phyloP scores from a whole-genome alignment of 2,329 filamentous ascomycete species.

The Apiospora saccharicola region DNA sequence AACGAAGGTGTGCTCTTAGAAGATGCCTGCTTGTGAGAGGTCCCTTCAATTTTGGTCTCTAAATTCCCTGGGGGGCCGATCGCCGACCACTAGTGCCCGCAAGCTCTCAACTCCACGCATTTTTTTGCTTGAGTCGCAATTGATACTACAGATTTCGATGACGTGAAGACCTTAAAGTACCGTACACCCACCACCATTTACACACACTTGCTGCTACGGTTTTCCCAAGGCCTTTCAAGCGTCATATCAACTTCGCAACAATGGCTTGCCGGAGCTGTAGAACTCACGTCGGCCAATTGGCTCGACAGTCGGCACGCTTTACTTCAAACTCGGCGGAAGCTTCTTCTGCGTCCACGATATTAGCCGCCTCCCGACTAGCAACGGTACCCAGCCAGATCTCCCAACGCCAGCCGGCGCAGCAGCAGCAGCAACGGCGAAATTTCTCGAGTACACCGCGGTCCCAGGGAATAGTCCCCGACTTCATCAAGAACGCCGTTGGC shows the following conservation, averaged over 20 bases:
- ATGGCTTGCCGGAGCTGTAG: slow-evolving; percentile 61
- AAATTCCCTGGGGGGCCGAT: slow-evolving; percentile 24
- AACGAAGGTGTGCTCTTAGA: not conserved
- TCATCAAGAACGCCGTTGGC: slow-evolving; percentile 42
- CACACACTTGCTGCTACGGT: not conserved
- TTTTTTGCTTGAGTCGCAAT: slow-evolving; percentile 26
- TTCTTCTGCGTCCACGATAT: slow-evolving; percentile 23
- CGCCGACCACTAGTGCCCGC: slow-evolving; percentile 8
- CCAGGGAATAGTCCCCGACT: slow-evolving; percentile 35
- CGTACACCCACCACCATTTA: slow-evolving; percentile 5
- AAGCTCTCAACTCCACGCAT: slow-evolving; percentile 19
- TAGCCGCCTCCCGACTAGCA: slow-evolving; percentile 13
- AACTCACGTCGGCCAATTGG: slow-evolving; percentile 47
- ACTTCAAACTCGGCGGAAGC: slow-evolving; percentile 33
- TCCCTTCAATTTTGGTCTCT: not conserved
- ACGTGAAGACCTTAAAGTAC: slow-evolving; percentile 33
- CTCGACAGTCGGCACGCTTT: slow-evolving; percentile 32
- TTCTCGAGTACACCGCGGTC: slow-evolving; percentile 47
- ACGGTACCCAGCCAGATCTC: not conserved
- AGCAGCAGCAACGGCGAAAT: slow-evolving; percentile 38
- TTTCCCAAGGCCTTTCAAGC: slow-evolving; percentile 8
- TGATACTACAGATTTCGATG: slow-evolving; percentile 30
- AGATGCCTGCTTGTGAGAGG: not conserved
- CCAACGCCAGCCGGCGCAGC: slow-evolving; percentile 11
- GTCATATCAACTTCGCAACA: slow-evolving; percentile 26